Conservation (phyloP, 805 yeast species). For the Saccharomycopsis oosterbeekiorum region DNA sequence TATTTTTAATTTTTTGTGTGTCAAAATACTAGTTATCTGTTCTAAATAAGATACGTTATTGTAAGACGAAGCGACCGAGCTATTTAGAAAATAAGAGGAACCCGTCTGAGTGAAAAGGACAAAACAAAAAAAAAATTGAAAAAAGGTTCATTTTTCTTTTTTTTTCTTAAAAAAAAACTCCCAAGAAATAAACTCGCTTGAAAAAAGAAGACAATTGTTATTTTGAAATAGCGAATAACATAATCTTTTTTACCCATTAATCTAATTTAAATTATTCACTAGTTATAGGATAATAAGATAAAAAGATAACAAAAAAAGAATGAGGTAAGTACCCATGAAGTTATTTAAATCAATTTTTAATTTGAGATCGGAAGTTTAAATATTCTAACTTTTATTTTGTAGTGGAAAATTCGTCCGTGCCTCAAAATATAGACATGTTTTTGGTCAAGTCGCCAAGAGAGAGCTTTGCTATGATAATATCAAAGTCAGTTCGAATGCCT, state of each 20-base stretch:
- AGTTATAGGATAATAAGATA: not conserved
- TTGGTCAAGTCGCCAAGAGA: constrained; percentile 69
- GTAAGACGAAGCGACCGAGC: not conserved
- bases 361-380: not conserved
- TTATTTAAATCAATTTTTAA: not conserved
- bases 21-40: not conserved
- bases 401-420: constrained; percentile 75
- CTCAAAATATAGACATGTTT: constrained; percentile 93
- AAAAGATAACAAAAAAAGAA: not conserved
- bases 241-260: not conserved
- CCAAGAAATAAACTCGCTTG: not conserved
- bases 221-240: not conserved
- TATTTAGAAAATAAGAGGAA: not conserved
- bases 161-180: no score
- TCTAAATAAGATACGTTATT: not conserved
- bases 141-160: not conserved
- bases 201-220: constrained; percentile 1
- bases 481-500: constrained; percentile 80
- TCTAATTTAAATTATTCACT: not conserved
- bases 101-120: not conserved
- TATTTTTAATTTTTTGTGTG: not conserved
- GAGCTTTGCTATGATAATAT: constrained; percentile 39
- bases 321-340: not conserved
- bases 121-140: not conserved
- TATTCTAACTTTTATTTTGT: not conserved